These are phyloP conservation scores for Fusarium liriodendri DNA, from an alignment of 2,329 filamentous ascomycete species.

Conservation along the genomic window DNA sequence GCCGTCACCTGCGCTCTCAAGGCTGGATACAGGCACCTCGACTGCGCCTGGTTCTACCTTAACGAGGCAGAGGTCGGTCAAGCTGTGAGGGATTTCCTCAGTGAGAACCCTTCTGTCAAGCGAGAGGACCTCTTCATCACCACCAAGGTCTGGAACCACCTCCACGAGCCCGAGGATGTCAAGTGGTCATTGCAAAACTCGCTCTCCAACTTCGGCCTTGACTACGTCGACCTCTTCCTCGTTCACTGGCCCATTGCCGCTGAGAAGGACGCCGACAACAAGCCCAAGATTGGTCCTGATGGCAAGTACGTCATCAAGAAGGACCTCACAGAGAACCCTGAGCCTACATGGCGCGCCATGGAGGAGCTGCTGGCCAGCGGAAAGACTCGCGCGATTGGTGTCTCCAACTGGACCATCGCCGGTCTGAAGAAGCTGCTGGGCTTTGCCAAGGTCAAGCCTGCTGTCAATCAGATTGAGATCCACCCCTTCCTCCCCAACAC, in stretches of 20 bases:
- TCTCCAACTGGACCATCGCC: constrained; percentile 62
- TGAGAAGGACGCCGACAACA: constrained; percentile 55
- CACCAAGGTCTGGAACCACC: constrained; percentile 71
- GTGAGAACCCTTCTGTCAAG: constrained; percentile 38
- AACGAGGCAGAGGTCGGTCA: constrained; percentile 58
- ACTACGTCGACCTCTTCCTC: constrained; percentile 65
- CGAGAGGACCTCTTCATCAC: constrained; percentile 62
- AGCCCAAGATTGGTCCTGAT: constrained; percentile 57
- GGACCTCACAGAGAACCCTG: constrained; percentile 44
- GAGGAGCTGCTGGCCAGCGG: constrained; percentile 59
- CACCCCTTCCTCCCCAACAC: constrained; percentile 55
- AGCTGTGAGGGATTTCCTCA: constrained; percentile 53
- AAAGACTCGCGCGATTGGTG: constrained; percentile 59
- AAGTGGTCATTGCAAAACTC: constrained; percentile 60
- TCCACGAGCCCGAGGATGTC: constrained; percentile 61
- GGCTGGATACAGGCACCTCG: constrained; percentile 58
- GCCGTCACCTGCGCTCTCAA: constrained; percentile 56
- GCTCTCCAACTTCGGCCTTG: constrained; percentile 60
- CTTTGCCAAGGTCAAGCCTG: constrained; percentile 59
- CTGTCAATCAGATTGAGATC: constrained; percentile 60
- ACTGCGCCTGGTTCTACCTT: constrained; percentile 60
- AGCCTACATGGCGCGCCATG: constrained; percentile 67
- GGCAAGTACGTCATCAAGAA: constrained; percentile 64
- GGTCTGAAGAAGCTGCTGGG: constrained; percentile 48
- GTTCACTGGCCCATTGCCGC: constrained; percentile 61